phyloP scores from a whole-genome alignment of 2,329 filamentous ascomycete genomes.

The Lachnellula cervina region DNA sequence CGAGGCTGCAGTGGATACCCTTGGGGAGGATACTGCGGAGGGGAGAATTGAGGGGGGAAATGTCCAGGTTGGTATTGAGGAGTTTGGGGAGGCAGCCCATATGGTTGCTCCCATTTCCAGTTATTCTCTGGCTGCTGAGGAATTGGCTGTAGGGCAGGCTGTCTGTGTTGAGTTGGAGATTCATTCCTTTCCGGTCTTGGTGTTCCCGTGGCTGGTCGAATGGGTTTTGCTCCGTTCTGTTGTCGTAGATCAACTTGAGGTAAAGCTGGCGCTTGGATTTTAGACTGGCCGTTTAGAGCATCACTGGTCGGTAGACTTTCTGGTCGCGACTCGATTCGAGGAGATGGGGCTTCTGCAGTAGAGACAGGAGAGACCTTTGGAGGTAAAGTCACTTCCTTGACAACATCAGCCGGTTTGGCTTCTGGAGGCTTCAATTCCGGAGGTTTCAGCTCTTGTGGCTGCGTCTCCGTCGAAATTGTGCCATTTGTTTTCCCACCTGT shows the following conservation, averaged over 20 bases:
- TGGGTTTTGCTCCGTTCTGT: conserved; percentile 4
- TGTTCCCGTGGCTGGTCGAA: conserved; percentile 7
- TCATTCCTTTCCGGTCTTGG: conserved; percentile 20
- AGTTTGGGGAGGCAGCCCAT: conserved; percentile 15
- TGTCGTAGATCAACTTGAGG: conserved; percentile 10
- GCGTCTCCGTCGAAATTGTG: conserved; percentile 2
- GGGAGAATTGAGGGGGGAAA: background rate
- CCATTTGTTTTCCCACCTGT: conserved; percentile 18
- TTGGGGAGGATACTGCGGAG: conserved; percentile 9
- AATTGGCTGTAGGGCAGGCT: conserved; percentile 25
- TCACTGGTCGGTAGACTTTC: conserved; percentile 26
- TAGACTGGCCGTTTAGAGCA: conserved; percentile 21
- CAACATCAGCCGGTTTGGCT: background rate
- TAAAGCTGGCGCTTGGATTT: conserved; percentile 12
- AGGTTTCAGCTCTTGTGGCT: conserved; percentile 7
- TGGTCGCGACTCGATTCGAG: conserved; percentile 16
- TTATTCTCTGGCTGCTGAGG: conserved; percentile 11
- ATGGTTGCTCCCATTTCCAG: conserved; percentile 28
- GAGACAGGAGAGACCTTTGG: conserved; percentile 8
- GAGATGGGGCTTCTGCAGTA: conserved; percentile 5
- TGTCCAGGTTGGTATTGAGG: conserved; percentile 10
- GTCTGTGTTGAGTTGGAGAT: conserved; percentile 15
- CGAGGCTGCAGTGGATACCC: conserved; percentile 6
- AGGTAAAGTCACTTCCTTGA: conserved; percentile 2
- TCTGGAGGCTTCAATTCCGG: conserved; percentile 4